Evolutionary conservation across 2,329 filamentous ascomycete species (phyloP).

Genomic region (Exophiala calicioides): DNA sequence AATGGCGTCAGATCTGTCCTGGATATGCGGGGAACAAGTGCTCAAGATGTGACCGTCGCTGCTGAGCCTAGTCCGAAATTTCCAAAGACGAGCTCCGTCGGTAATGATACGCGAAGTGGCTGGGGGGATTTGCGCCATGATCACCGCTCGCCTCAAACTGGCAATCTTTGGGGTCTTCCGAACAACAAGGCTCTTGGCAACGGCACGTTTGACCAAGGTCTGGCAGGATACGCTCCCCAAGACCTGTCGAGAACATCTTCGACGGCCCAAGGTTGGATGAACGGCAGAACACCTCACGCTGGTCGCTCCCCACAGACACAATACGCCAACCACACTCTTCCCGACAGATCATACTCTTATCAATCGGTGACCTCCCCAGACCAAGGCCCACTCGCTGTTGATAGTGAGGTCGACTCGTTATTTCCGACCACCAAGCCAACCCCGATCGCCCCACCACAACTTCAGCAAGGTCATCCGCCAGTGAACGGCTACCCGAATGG

Average conservation of each 20-base stretch:
- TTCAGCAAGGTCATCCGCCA: conserved; percentile 33
- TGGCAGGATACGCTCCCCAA: conserved; percentile 51
- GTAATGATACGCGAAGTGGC: conserved; percentile 25
- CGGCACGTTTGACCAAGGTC: conserved; percentile 61
- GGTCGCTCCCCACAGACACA: conserved; percentile 31
- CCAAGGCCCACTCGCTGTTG: conserved; percentile 37
- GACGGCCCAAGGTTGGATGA: conserved; percentile 38
- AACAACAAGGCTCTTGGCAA: conserved; percentile 62
- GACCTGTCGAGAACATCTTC: conserved; percentile 47
- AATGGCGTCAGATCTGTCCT: conserved; percentile 34
- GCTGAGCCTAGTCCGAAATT: conserved; percentile 27
- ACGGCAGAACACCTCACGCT: conserved; percentile 29
- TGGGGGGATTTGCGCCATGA: conserved; percentile 36
- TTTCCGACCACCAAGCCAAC: conserved; percentile 45
- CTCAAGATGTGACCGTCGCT: conserved; percentile 9
- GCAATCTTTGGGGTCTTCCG: conserved; percentile 62
- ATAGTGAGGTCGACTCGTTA: conserved; percentile 39
- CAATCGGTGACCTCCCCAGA: conserved; percentile 41
- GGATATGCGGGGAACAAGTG: conserved; percentile 17
- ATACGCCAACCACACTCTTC: conserved; percentile 31
- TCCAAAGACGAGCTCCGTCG: conserved; percentile 22
- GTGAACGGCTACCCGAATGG: conserved; percentile 30
- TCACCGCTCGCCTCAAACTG: conserved; percentile 38
- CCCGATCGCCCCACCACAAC: conserved; percentile 49
- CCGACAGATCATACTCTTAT: conserved; percentile 36